Conservation (phyloP, 2,329 filamentous ascomycete genomes). For the Trichothecium sympodiale region DNA sequence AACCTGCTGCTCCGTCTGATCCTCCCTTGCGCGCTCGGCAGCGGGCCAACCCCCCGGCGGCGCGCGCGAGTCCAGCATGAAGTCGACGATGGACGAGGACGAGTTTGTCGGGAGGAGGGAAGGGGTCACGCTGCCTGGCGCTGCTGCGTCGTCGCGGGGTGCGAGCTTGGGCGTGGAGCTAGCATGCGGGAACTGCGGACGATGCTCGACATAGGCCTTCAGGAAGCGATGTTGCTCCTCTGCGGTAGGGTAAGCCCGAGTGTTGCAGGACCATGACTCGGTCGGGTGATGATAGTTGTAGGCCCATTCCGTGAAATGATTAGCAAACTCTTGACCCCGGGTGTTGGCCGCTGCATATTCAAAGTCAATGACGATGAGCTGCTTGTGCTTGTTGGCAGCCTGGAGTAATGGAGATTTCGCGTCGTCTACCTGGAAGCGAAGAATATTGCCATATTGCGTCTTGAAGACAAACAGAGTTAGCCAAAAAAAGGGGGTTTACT, state of each 20-base stretch:
- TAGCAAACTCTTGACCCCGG: constrained; percentile 83
- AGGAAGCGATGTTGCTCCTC: constrained; percentile 82
- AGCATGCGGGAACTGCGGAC: constrained; percentile 50
- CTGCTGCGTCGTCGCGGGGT: constrained; percentile 28
- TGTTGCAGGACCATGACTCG: constrained; percentile 56
- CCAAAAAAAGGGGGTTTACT: neutral
- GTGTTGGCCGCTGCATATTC: constrained; percentile 90
- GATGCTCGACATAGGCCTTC: constrained; percentile 75
- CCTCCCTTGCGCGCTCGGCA: constrained; percentile 48
- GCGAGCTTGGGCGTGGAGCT: constrained; percentile 39
- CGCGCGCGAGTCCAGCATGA: constrained; percentile 71
- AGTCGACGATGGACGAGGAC: constrained; percentile 48
- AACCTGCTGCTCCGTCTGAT: constrained; percentile 55
- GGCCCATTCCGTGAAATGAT: constrained; percentile 97
- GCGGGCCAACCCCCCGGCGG: constrained; percentile 40
- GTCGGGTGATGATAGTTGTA: constrained; percentile 86
- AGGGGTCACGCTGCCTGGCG: constrained; percentile 15
- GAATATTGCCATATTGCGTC: constrained; percentile 98
- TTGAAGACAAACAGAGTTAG: constrained; percentile 21
- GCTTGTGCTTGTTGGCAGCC: constrained; percentile 88
- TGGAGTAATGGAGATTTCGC: constrained; percentile 78
- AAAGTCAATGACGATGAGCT: constrained; percentile 94
- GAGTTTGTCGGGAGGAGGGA: constrained; percentile 24
- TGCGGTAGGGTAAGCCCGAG: constrained; percentile 58
- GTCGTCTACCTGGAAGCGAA: constrained; percentile 56